Conservation (phyloP, 2,329 filamentous ascomycete genomes). For the Phialocephala subalpina region DNA sequence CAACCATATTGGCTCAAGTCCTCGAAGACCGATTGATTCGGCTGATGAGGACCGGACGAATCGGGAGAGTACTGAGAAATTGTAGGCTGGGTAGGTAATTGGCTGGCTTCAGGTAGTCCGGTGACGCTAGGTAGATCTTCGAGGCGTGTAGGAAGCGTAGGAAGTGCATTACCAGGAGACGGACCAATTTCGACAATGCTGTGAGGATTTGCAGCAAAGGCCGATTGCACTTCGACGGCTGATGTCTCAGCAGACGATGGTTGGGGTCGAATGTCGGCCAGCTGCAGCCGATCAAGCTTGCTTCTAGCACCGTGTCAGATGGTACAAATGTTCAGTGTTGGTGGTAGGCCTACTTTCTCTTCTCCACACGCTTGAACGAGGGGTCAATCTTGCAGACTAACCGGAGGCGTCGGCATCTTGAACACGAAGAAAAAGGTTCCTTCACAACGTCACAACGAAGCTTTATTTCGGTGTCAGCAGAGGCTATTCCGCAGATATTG, state of each 20-base stretch:
- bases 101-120: not conserved
- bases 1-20: not conserved
- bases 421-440: conserved; percentile 77
- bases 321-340: not conserved
- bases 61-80: not conserved
- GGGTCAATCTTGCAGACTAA: conserved; percentile 83
- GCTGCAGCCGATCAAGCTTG: not conserved
- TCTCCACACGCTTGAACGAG: conserved; percentile 82
- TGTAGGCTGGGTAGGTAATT: not conserved
- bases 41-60: not conserved
- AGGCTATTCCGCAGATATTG: not conserved
- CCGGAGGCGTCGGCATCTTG: conserved; percentile 77
- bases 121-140: not conserved
- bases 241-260: not conserved
- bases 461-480: conserved; percentile 48
- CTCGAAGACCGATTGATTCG: not conserved
- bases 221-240: not conserved
- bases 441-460: conserved; percentile 82
- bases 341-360: conserved; percentile 67
- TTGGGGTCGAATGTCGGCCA: not conserved
- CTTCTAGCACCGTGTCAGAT: not conserved
- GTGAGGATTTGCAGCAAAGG: not conserved
- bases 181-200: not conserved
- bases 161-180: not conserved
- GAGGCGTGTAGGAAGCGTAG: not conserved